Evolutionary conservation across 805 yeast genomes (phyloP), one percentile per base, ranked within the genome.

Genomic region (Sugiyamaella floridensis): DNA sequence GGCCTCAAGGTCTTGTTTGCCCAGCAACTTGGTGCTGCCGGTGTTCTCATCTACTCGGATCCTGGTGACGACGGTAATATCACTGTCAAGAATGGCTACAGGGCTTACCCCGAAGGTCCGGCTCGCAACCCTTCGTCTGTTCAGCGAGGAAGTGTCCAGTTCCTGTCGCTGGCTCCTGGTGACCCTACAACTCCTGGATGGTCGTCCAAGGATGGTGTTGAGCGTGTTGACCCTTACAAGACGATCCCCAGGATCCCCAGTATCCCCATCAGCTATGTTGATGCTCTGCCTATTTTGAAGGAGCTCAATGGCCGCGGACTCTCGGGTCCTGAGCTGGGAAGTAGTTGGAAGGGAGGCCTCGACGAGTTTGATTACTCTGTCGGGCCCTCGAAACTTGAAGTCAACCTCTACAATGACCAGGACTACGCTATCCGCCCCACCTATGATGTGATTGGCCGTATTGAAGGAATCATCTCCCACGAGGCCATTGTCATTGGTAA

Each of bases 171-270:
- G 47, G 70, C 74, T 3, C 89, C 90, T 1, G 93, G 93, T 34
- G 93, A 85, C 62, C 93, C 93, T 15, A 78, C 89, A 0, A 81
- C 89, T 1, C 89, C 89, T 1, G 87, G 85, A 2, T 78, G 75
- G 57, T 78, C 85, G 4, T 77, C 81, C 37, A 77, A 74, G 47
- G 77, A 77, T 4, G 76, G 72, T 14, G 76, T 75, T 43, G 68
- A 75, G 20, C 71, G 85, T 50, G 65, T 65, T 5, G 80, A 75
- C 55, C 86, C 86, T 1, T 57, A 63, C 52, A 59, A 67, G 34
- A 66, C 75, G 6, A 81, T 80, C 47, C 89, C 90, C 14, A 67
- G 66, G 19, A 86, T 86, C 52, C 92, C 93, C 7, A 80, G 81
- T 15, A 69, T 86, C 44, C 92, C 93, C 14, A 78, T 86, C 49